Conservation (phyloP, 2,329 filamentous ascomycete genomes). For the Exserohilum turcica region DNA sequence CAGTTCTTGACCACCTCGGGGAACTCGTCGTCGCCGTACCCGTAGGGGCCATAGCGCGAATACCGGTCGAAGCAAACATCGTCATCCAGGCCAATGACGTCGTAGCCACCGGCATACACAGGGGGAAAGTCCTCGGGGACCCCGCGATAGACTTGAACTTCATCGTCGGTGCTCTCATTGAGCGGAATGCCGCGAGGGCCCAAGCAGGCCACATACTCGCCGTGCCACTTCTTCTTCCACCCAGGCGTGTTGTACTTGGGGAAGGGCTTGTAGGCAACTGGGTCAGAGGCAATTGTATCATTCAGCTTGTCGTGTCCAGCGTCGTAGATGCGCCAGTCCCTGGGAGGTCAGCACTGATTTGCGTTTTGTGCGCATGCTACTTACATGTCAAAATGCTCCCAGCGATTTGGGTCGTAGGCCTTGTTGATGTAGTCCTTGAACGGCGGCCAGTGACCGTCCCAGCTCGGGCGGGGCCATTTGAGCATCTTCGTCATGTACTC, state of each 20-base stretch:
- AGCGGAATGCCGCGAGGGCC: slow-evolving; percentile 61
- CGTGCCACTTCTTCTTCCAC: slow-evolving; percentile 64
- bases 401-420: slow-evolving; percentile 56
- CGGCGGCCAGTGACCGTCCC: slow-evolving; percentile 52
- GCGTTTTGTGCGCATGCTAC: not conserved
- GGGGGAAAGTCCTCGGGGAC: slow-evolving; percentile 54
- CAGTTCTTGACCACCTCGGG: slow-evolving; percentile 54
- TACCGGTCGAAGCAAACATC: slow-evolving; percentile 70
- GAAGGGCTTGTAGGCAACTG: slow-evolving; percentile 71
- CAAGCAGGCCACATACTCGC: slow-evolving; percentile 66
- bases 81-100: slow-evolving; percentile 45
- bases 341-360: slow-evolving; percentile 10
- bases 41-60: slow-evolving; percentile 60
- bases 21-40: slow-evolving; percentile 59
- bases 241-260: slow-evolving; percentile 68
- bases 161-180: slow-evolving; percentile 64
- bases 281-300: slow-evolving; percentile 36
- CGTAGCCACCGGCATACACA: slow-evolving; percentile 46
- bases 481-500: slow-evolving; percentile 51
- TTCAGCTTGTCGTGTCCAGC: slow-evolving; percentile 42
- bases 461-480: slow-evolving; percentile 48
- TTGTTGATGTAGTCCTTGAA: slow-evolving; percentile 50
- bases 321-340: slow-evolving; percentile 49
- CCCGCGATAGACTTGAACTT: slow-evolving; percentile 65
- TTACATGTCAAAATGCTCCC: slow-evolving; percentile 53